Evolutionary conservation across 2,329 filamentous ascomycete species (phyloP).

Genomic region (Arthrobotrys entomopaga): DNA sequence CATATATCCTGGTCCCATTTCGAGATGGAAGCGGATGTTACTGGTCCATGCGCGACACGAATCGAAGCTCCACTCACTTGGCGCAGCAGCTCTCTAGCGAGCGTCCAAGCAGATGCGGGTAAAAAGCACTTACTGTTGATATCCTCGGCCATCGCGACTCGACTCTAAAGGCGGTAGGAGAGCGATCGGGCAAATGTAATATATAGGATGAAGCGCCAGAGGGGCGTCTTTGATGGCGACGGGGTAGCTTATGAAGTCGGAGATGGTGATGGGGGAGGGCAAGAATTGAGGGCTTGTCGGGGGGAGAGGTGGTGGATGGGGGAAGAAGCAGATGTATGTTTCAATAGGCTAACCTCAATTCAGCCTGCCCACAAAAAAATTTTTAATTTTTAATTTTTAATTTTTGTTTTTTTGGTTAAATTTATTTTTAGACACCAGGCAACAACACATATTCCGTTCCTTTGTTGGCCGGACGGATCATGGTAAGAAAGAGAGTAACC

Average conservation of each 20-base stretch:
- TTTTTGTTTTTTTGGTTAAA: too few species aligned
- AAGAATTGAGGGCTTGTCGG: constrained; percentile 17
- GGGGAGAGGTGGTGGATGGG: neutral
- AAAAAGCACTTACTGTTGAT: constrained; percentile 7
- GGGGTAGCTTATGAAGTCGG: constrained; percentile 1
- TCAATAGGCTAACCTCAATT: too few species aligned
- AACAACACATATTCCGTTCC: too few species aligned
- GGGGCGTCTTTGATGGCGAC: neutral
- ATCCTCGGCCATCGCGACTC: constrained; percentile 25
- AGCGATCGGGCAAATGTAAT: too few species aligned
- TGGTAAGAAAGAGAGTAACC: neutral
- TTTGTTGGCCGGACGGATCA: too few species aligned
- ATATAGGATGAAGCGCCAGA: neutral
- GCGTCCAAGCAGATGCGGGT: neutral
- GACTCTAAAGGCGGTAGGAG: neutral
- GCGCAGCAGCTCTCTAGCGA: neutral
- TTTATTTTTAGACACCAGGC: too few species aligned
- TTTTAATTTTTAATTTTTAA: neutral
- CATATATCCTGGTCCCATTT: neutral
- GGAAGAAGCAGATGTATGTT: neutral
- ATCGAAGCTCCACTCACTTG: constrained; percentile 20
- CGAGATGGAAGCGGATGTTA: neutral
- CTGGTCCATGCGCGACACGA: constrained; percentile 10
- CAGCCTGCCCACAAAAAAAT: constrained; percentile 14
- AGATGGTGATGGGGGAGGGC: constrained; percentile 8